phyloP scores from a whole-genome alignment of 257 asterid genomes.

The Nicotiana obtusifolia region DNA sequence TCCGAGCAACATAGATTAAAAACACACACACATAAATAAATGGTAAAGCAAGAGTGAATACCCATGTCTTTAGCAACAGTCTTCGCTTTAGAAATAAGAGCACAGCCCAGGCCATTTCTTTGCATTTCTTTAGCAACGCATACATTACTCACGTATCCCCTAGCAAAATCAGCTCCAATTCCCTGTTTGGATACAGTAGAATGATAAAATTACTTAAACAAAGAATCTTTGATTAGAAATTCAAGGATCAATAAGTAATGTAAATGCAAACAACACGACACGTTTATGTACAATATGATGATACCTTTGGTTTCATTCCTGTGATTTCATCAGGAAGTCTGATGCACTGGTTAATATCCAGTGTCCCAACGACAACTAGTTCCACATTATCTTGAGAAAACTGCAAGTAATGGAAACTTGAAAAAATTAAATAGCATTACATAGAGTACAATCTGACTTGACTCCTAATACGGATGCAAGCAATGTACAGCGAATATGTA shows the following conservation, averaged over 20 bases:
- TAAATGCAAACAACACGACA: neutral
- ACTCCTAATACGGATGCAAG: neutral
- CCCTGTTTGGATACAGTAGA: slow-evolving; percentile 45
- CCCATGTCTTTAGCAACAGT: slow-evolving; percentile 81
- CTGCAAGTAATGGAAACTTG: slow-evolving; percentile 31
- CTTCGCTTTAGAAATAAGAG: slow-evolving; percentile 60
- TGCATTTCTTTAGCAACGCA: slow-evolving; percentile 85
- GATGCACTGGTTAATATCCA: slow-evolving; percentile 83
- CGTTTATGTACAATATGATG: neutral
- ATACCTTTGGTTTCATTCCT: slow-evolving; percentile 79
- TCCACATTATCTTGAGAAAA: slow-evolving; percentile 51
- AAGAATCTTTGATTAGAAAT: neutral
- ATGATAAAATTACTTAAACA: neutral
- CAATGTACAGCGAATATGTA: too few relatives aligned
- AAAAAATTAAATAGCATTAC: neutral
- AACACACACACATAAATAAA: neutral
- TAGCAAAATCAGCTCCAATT: slow-evolving; percentile 80
- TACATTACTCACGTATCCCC: slow-evolving; percentile 87
- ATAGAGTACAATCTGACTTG: neutral
- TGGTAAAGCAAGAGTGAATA: slow-evolving; percentile 10
- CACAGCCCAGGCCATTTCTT: slow-evolving; percentile 74
- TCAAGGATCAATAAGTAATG: neutral
- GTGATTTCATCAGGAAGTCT: slow-evolving; percentile 78
- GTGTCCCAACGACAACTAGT: slow-evolving; percentile 76
- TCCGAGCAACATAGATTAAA: too few relatives aligned